Evolutionary conservation across 208 protist species (phyloP), one percentile per base, ranked within the genome.

Genomic region (Trypanosoma brucei): DNA sequence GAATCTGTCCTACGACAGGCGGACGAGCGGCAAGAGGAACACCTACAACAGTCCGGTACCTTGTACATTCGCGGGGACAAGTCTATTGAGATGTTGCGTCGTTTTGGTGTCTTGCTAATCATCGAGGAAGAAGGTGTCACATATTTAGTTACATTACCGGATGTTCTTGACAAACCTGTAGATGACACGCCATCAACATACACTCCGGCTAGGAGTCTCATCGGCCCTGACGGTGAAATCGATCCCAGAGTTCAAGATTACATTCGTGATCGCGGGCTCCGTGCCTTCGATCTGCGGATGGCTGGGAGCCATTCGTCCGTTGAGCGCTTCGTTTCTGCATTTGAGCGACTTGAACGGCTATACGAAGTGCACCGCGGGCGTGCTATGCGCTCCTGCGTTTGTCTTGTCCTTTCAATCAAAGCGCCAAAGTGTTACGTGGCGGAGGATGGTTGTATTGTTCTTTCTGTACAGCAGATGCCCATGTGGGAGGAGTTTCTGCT

Each of bases 211-310:
- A 71, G 73, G 48, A 68, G 63, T 44, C 58, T 70, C 31, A 77
- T 91, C 42, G 83, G 86, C 31, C 86, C 86, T 13, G 88, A 89
- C 54, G 87, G 87, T 7, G 84, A 91, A 61, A 75, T 94, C 35
- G 84, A 91, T 59, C 65, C 75, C 1, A 83, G 84, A 53, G 82
- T 83, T 64, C 79, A 86, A 62, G 72, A 80, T 35, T 94, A 79
- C 61, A 84, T 94, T 79, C 65, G 67, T 7, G 84, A 94, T 55
- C 78, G 80, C 33, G 81, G 81, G 0, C 49, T 94, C 46, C 76
- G 80, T 14, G 76, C 82, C 22, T 91, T 94, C 66, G 87, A 94
- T 57, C 72, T 94, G 35, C 81, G 87, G 61, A 90, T 94, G 84
- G 79, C 79, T 2, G 87, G 87, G 44, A 84, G 77, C 54, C 72